Base-by-base conservation (phyloP, 495 filamentous ascomycete species). In the Chlorociboria aeruginascens region DNA sequence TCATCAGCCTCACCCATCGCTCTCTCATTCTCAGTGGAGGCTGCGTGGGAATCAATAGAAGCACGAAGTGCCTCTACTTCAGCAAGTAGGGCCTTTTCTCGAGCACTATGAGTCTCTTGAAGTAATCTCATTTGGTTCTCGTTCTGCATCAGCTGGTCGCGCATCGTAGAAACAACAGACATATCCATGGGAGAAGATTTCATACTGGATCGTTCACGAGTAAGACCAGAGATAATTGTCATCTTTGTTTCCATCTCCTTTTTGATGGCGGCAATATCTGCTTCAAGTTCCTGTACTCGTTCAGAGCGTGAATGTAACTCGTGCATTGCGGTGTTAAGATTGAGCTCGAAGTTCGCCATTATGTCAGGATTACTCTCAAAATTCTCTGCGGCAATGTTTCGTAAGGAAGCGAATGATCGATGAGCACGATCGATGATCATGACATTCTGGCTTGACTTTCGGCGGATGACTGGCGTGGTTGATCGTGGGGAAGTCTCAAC, bases 211-310 rank as follows among this genome's bases (percentile, higher is more conserved):
- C 92, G 74, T 61, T 98, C 92, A 35, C 89, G 78, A 13, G 93
- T 93, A 32, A 98, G 74, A 6, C 92, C 92, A 13, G 88, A 86
- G 50, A 98, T 96, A 57, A 98, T 89, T 17, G 83, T 83, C 66
- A 85, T 84, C 73, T 97, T 97, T 46, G 74, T 78, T 52, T 98
- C 93, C 85, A 98, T 94, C 61, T 96, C 93, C 63, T 85, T 92
- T 69, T 85, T 93, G 11, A 90, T 77, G 7, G 77, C 79, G 2
- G 79, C 68, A 48, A 96, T 78, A 57, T 95, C 93, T 6, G 78
- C 79, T 61, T 98, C 92, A 8, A 98, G 71, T 42, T 89, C 80
- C 59, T 89, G 83, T 33, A 94, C 86, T 17, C 87, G 81, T 58
- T 97, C 92, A 13, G 89, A 87, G 20, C 89, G 81, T 32, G 68